Base-by-base conservation (phyloP, 345 rosid species). In the Anastatica hierochuntica region DNA sequence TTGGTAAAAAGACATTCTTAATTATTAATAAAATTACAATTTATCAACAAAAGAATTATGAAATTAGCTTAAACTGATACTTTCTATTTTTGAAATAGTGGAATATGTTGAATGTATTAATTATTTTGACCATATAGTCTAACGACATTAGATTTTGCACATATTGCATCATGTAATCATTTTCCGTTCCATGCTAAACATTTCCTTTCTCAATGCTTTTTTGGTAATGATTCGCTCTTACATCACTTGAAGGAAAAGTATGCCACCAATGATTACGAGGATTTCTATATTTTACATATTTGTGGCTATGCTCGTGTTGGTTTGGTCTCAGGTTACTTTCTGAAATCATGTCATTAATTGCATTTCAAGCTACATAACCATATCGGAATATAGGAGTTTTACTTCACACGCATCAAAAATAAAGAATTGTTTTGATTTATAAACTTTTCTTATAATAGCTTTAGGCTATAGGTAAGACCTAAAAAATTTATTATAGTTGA, bases 221-320 rank as follows among this genome's bases (percentile, higher is more conserved):
- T 40, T 37, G 37, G 31, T 5, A 48, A 48, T 56, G 17, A 49
- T 56, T 14, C 17, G 43, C 17, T 34, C 50, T 49, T 56, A 42
- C 37, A 56, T 64, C 44, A 56, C 69, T 64, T 64, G 24, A 18
- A 56, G 24, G 14, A 64, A 64, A 64, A 48, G 44, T 33, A 48
- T 31, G 18, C 58, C 58, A 33, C 51, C 33, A 34, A 49, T 64
- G 52, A 65, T 65, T 43, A 42, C 35, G 43, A 18, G 29, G 39
- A 64, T 49, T 37, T 23, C 4, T 14, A 46, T 46, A 37, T 26
- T 14, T 13, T 14, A 37, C 53, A 53, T 29, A 37, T 20, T 14
- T 38, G 46, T 26, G 6, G 46, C 39, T 60, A 62, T 44, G 67
- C 47, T 44, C 60, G 43, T 64, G 62, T 64, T 49, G 51, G 56